Evolutionary conservation across 1,139 yeast genomes (phyloP).

Genomic region (Diutina siamensis): DNA sequence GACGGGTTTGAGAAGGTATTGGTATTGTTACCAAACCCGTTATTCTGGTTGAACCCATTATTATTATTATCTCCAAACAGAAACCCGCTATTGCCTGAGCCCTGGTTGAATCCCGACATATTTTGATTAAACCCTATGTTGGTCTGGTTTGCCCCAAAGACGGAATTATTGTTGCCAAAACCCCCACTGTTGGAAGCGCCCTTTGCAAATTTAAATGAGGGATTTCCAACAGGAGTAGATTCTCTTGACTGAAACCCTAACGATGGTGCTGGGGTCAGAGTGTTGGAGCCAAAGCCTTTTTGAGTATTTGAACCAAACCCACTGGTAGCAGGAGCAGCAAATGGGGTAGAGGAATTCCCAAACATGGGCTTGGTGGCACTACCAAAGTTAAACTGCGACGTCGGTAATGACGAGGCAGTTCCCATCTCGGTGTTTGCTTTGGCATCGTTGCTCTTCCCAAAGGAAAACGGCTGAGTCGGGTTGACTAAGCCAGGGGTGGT

Average conservation of each 20-base stretch:
- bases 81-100: background rate
- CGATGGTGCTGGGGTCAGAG: background rate
- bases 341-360: background rate
- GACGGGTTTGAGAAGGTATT: background rate
- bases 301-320: background rate
- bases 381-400: background rate
- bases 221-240: constrained; percentile 1
- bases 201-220: constrained; percentile 2
- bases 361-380: background rate
- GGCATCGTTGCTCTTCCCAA: background rate
- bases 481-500: background rate
- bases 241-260: background rate
- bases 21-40: background rate
- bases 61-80: background rate
- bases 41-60: background rate
- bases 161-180: background rate
- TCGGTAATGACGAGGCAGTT: background rate
- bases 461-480: background rate
- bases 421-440: background rate
- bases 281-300: background rate
- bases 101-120: background rate
- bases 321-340: background rate
- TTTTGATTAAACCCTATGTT: background rate
- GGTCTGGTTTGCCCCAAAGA: background rate
- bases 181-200: background rate